A percentile compares a stretch with the other conserved stretches of the same genome.
phyloP scores from a whole-genome alignment of 1,284 basidiomycete genomes.

The Ustilago lituana region DNA sequence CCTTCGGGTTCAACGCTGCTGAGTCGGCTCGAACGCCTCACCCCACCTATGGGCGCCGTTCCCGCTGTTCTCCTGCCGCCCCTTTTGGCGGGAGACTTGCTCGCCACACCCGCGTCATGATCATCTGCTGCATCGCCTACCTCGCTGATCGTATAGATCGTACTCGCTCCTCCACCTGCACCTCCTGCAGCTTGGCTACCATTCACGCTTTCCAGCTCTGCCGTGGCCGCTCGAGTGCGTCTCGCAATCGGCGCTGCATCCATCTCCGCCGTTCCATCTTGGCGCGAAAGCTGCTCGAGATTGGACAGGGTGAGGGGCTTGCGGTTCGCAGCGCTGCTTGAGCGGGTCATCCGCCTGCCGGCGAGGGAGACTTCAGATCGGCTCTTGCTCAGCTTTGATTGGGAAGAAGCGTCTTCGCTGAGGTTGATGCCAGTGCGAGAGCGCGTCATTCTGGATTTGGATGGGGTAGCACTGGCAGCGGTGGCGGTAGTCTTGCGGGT shows the following conservation, averaged over 20 bases:
- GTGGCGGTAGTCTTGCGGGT: conserved; percentile 19
- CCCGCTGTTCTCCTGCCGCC: not conserved
- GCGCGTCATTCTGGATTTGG: conserved; percentile 23
- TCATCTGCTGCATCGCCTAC: conserved; percentile 28
- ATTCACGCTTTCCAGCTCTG: conserved; percentile 32
- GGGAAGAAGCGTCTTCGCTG: not conserved
- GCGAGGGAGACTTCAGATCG: conserved; percentile 13
- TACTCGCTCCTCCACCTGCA: conserved; percentile 20
- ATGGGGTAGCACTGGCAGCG: conserved; percentile 3
- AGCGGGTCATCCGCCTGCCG: conserved; percentile 28
- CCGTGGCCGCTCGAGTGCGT: conserved; percentile 41
- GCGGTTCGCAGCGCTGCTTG: conserved; percentile 34
- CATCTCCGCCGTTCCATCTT: not conserved
- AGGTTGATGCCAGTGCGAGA: conserved; percentile 24
- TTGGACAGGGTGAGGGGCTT: conserved; percentile 47
- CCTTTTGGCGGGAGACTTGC: conserved; percentile 7
- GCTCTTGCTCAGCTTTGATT: conserved; percentile 17
- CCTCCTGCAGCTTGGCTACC: conserved; percentile 8
- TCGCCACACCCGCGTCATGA: not conserved
- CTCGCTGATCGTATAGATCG: conserved; percentile 48
- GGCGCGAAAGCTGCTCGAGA: conserved; percentile 26
- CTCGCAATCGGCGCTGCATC: conserved; percentile 36
- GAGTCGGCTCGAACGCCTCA: conserved; percentile 36
- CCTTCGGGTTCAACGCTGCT: conserved; percentile 32
- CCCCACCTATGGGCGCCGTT: not conserved